A percentile compares a stretch with the other conserved stretches of the same genome.
phyloP scores from a whole-genome alignment of 768 basidiomycete genomes.

The Termitomyces heimii region DNA sequence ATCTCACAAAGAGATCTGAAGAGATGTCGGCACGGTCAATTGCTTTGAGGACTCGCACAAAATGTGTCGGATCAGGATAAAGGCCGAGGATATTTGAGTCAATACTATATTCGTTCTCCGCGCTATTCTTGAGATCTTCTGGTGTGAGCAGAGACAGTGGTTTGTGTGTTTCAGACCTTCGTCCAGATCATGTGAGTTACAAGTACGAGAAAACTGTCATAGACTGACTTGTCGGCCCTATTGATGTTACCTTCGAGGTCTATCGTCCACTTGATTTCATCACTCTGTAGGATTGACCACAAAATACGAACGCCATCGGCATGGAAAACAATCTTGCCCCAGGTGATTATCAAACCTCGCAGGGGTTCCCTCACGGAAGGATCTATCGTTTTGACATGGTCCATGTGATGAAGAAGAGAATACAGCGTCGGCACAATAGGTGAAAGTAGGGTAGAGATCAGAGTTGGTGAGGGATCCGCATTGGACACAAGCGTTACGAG shows the following conservation, averaged over 20 bases:
- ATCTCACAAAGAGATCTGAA: slow-evolving; percentile 65
- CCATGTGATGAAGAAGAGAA: slow-evolving; percentile 50
- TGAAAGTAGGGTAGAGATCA: slow-evolving; percentile 58
- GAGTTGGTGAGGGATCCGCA: slow-evolving; percentile 70
- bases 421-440: slow-evolving; percentile 68
- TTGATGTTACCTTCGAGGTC: slow-evolving; percentile 48
- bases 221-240: slow-evolving; percentile 37
- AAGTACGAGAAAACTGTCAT: not conserved
- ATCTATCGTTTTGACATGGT: slow-evolving; percentile 53
- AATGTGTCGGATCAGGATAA: slow-evolving; percentile 70
- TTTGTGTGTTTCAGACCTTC: slow-evolving; percentile 19
- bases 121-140: slow-evolving; percentile 35
- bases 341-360: slow-evolving; percentile 57
- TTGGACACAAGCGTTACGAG: slow-evolving; percentile 61
- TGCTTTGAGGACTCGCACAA: slow-evolving; percentile 59
- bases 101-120: slow-evolving; percentile 36
- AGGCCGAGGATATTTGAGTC: slow-evolving; percentile 57
- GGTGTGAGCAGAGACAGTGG: slow-evolving; percentile 46
- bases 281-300: slow-evolving; percentile 51
- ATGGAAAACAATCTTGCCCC: slow-evolving; percentile 62
- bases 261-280: slow-evolving; percentile 49
- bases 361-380: slow-evolving; percentile 56
- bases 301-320: slow-evolving; percentile 49
- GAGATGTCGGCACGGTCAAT: slow-evolving; percentile 66
- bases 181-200: not conserved